Evolutionary conservation across 2,329 filamentous ascomycete species (phyloP).

Genomic region (Ophiostoma tasmaniense): DNA sequence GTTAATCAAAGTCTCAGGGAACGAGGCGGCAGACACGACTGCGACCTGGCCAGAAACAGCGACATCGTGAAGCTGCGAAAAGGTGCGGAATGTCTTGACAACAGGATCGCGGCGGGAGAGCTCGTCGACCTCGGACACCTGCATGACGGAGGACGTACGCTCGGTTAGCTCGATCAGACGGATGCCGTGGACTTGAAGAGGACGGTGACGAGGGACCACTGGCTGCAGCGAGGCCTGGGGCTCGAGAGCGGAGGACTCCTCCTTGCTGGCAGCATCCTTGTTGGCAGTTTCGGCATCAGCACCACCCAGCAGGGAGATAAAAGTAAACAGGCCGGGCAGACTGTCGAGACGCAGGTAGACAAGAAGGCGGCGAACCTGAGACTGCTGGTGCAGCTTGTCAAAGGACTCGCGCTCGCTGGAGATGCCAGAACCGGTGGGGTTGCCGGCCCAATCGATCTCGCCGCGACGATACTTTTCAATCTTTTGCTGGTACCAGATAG

Average conservation of each 20-base stretch:
- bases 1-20: conserved; percentile 65
- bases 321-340: conserved; percentile 70
- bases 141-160: conserved; percentile 91
- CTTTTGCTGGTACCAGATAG: conserved; percentile 50
- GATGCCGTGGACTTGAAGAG: conserved; percentile 72
- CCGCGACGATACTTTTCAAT: conserved; percentile 58
- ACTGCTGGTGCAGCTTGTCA: conserved; percentile 29
- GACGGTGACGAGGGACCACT: conserved; percentile 30
- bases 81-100: conserved; percentile 82
- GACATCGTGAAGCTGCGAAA: conserved; percentile 75
- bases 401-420: conserved; percentile 22
- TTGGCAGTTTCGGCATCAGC: conserved; percentile 19
- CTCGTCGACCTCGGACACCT: conserved; percentile 74
- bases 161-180: conserved; percentile 81
- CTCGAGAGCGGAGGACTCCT: not conserved
- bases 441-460: conserved; percentile 76
- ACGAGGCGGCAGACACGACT: conserved; percentile 68
- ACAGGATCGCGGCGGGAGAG: conserved; percentile 64
- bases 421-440: conserved; percentile 30
- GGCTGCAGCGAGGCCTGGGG: conserved; percentile 26
- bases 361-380: conserved; percentile 54
- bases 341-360: conserved; percentile 81
- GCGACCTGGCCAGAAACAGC: conserved; percentile 74
- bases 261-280: not conserved
- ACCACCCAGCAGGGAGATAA: conserved; percentile 67